These are phyloP conservation scores for Pterocarpus macrocarpus DNA, from an alignment of 306 rosid genomes.

Conservation along the genomic window DNA sequence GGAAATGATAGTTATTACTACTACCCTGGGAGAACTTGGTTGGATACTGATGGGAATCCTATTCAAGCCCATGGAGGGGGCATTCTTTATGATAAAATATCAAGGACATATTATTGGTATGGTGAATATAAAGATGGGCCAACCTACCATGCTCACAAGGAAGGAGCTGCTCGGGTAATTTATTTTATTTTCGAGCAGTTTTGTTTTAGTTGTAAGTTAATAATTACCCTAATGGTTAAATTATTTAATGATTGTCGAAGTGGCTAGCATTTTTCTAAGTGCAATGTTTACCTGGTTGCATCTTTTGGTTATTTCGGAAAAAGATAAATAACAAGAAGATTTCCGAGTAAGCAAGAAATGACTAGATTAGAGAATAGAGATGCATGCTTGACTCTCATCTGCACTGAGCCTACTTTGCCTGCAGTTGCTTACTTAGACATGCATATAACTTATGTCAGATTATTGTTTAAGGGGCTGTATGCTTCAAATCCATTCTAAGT, in stretches of 20 bases:
- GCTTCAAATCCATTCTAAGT: slow-evolving; percentile 10
- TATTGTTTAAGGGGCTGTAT: slow-evolving; percentile 14
- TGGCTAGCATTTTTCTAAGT: not conserved
- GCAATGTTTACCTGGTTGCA: slow-evolving; percentile 27
- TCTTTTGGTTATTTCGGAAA: slow-evolving; percentile 18
- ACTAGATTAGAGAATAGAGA: slow-evolving; percentile 36
- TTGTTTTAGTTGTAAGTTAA: slow-evolving; percentile 37
- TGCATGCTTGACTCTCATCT: slow-evolving; percentile 27
- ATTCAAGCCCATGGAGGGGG: slow-evolving; percentile 99
- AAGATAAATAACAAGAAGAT: not conserved
- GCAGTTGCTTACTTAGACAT: slow-evolving; percentile 1
- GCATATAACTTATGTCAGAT: slow-evolving; percentile 21
- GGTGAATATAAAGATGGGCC: slow-evolving; percentile 98
- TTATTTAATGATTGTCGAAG: slow-evolving; percentile 3
- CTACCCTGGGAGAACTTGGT: slow-evolving; percentile 90
- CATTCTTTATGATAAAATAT: slow-evolving; percentile 68
- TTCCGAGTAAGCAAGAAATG: slow-evolving; percentile 12
- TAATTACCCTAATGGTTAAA: slow-evolving; percentile 27
- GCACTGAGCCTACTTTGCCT: slow-evolving; percentile 4
- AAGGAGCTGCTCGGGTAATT: slow-evolving; percentile 94
- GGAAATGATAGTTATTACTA: slow-evolving; percentile 74
- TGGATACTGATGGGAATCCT: slow-evolving; percentile 92
- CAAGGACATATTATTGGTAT: slow-evolving; percentile 94
- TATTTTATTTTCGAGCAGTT: slow-evolving; percentile 20
- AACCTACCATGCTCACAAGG: slow-evolving; percentile 86